Evolutionary conservation across 192 early-diverging fungal genomes (phyloP).

Genomic region (Backusella circina): DNA sequence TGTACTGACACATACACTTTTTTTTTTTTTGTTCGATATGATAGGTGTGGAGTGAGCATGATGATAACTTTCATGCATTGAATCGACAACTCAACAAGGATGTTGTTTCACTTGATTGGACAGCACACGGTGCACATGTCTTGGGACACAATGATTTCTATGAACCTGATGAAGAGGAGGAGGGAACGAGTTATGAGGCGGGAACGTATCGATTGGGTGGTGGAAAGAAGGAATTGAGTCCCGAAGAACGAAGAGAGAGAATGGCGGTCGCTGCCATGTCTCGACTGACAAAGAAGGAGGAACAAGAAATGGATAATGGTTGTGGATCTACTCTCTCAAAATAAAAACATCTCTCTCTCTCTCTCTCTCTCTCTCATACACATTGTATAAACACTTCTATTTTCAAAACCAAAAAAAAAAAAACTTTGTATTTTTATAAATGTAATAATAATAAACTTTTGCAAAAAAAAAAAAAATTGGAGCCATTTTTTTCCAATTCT

Average conservation of each 20-base stretch:
- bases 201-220: conserved; percentile 61
- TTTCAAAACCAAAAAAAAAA: neutral
- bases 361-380: neutral
- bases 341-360: neutral
- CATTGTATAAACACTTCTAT: neutral
- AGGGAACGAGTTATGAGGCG: conserved; percentile 38
- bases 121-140: conserved; percentile 32
- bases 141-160: conserved; percentile 38
- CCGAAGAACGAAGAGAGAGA: conserved; percentile 41
- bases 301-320: conserved; percentile 57
- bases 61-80: conserved; percentile 67
- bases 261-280: conserved; percentile 52
- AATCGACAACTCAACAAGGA: conserved; percentile 73
- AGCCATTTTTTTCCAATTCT: no score
- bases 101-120: conserved; percentile 48
- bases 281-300: conserved; percentile 57
- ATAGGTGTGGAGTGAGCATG: conserved; percentile 62
- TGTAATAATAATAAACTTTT: neutral
- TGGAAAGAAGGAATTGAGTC: neutral
- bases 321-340: conserved; percentile 38
- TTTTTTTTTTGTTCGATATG: neutral
- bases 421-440: neutral
- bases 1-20: no score
- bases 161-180: conserved; percentile 36
- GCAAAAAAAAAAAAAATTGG: neutral